These are phyloP conservation scores for Cubamyces lactineus DNA, from an alignment of 768 basidiomycete species.

Conservation along the genomic window DNA sequence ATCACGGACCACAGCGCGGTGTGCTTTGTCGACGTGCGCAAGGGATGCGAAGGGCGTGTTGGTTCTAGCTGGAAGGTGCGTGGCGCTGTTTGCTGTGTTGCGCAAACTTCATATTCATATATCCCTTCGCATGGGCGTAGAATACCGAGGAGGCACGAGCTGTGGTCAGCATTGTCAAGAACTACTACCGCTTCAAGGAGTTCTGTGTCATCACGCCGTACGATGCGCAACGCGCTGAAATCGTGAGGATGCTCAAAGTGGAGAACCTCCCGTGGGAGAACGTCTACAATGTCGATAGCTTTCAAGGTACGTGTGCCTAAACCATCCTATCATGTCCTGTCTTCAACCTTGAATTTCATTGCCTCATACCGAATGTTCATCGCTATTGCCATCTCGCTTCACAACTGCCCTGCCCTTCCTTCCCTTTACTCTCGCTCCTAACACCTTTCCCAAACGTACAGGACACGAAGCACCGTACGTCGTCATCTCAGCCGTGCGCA, in stretches of 20 bases:
- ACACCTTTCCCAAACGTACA: slow-evolving; percentile 19
- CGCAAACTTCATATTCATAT: not conserved
- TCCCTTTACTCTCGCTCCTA: too few relatives aligned
- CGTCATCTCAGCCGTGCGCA: slow-evolving; percentile 54
- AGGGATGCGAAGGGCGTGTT: slow-evolving; percentile 40
- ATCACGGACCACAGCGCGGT: slow-evolving; percentile 42
- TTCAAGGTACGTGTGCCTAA: slow-evolving; percentile 45
- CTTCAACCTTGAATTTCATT: not conserved
- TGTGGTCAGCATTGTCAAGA: slow-evolving; percentile 45
- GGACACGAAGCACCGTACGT: slow-evolving; percentile 58
- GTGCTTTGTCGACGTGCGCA: slow-evolving; percentile 47
- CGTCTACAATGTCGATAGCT: slow-evolving; percentile 59
- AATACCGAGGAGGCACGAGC: slow-evolving; percentile 46
- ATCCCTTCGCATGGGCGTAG: slow-evolving; percentile 29
- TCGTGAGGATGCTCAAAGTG: slow-evolving; percentile 41
- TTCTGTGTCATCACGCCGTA: slow-evolving; percentile 59
- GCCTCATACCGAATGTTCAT: not conserved
- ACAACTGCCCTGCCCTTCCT: not conserved
- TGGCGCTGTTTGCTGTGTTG: not conserved
- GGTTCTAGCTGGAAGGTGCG: slow-evolving; percentile 52
- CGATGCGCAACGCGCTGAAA: slow-evolving; percentile 52
- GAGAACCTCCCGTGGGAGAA: slow-evolving; percentile 42
- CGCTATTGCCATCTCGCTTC: not conserved
- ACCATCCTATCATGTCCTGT: not conserved
- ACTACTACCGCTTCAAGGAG: slow-evolving; percentile 42